Base-by-base conservation (phyloP, 352 stramenopile genomes). In the Globisporangium viniferum region DNA sequence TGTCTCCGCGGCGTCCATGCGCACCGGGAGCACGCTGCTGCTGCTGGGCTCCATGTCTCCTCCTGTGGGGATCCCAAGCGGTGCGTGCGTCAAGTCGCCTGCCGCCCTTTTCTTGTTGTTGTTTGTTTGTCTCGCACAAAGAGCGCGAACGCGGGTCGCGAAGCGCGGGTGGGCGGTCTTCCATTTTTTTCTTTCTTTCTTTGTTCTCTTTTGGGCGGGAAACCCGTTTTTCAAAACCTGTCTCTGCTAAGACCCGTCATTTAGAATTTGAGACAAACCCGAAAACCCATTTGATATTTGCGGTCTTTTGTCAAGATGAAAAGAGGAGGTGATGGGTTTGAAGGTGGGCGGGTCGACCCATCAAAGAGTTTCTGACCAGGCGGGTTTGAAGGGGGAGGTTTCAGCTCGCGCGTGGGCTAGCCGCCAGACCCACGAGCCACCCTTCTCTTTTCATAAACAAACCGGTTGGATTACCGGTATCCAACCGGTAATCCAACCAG, bases 41-140 rank as follows among this genome's bases (percentile, higher is more conserved):
- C 31, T 44, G 54, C 44, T 67, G 35, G 41, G 36, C 61, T 72
- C 66, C 66, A 70, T 70, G 48, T 36, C 44, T 51, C 36, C 36
- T 44, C 44, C 44, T 51, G 44, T 41, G 36, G 54, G 22, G 54
- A 59, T 69, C 51, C 57, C 57, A 64, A 61, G 44, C 64, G 64
- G 44, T 36, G 54, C 49, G 41, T 46, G 24, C 56, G 56, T 62
- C 29, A 62, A 62, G 27, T 62, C 56, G 33, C 56, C 29, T 49
- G 56, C 56, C 33, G 56, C 56, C 56, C 56, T 62, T 62, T 62
- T 62, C 56, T 61, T 61, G 55, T 59, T 58, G 53, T 58, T 60
- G 29, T 61, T 61, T 49, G 44, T 51, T 49, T 51, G 44, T 51
- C 44, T 24, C 22, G 44, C 44, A 41, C 35, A 22, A 49, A 49